Evolutionary conservation across 495 filamentous ascomycete genomes (phyloP).

Genomic region (Saxophila tyrrhenica): DNA sequence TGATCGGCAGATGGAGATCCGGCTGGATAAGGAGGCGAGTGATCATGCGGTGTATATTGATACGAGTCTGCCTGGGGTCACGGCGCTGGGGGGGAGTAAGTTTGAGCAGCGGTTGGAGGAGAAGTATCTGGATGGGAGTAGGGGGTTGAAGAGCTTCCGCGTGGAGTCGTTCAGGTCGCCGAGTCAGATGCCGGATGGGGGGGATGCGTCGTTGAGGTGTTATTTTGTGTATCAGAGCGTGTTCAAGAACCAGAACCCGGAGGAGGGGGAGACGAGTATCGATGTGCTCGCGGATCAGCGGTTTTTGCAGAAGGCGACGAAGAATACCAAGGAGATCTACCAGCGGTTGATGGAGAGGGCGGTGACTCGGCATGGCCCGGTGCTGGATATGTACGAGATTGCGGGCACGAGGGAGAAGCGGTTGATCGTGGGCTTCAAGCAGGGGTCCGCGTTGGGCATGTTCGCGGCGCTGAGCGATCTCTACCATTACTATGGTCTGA

Average conservation of each 20-base stretch:
- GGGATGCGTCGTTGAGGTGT: constrained; percentile 67
- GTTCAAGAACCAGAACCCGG: constrained; percentile 64
- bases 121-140: constrained; percentile 76
- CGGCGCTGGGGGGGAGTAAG: constrained; percentile 59
- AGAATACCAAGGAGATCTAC: constrained; percentile 90
- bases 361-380: constrained; percentile 72
- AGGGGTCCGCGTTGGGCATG: constrained; percentile 81
- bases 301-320: constrained; percentile 89
- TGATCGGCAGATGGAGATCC: constrained; percentile 87
- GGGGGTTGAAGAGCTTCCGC: constrained; percentile 60
- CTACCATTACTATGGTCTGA: constrained; percentile 97
- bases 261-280: constrained; percentile 70
- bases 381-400: constrained; percentile 96
- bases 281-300: constrained; percentile 86
- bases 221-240: constrained; percentile 97
- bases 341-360: constrained; percentile 82
- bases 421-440: constrained; percentile 85
- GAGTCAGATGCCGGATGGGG: constrained; percentile 56
- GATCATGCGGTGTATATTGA: constrained; percentile 99
- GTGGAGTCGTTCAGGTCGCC: constrained; percentile 92
- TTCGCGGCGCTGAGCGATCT: constrained; percentile 93
- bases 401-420: constrained; percentile 82
- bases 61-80: constrained; percentile 79
- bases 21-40: constrained; percentile 82
- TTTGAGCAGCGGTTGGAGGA: constrained; percentile 91